phyloP scores from a whole-genome alignment of 1,139 yeast species.

The Yamadazyma blattariae region DNA sequence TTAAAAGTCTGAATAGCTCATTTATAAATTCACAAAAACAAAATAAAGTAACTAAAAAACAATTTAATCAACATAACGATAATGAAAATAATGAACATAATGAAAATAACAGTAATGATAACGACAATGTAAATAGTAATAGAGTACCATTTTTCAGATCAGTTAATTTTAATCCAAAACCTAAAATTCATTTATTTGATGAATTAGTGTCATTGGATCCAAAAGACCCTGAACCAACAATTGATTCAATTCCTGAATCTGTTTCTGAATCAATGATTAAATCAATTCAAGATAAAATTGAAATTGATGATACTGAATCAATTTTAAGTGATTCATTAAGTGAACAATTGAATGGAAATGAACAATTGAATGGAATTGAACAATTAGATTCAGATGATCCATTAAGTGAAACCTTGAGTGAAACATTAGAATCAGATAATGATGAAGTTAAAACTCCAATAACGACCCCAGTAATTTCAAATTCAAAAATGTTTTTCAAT shows the following conservation, averaged over 20 bases:
- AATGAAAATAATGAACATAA: neutral
- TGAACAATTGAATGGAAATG: neutral
- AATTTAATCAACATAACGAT: neutral
- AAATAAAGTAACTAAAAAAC: neutral
- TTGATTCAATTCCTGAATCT: slow-evolving; percentile 1
- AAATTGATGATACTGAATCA: neutral
- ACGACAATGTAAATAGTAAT: neutral
- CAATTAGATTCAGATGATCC: neutral
- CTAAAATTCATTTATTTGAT: slow-evolving; percentile 34
- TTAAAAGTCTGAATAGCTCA: slow-evolving; percentile 18
- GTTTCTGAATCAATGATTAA: slow-evolving; percentile 1
- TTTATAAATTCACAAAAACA: slow-evolving; percentile 1
- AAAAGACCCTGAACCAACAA: neutral
- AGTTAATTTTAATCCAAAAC: slow-evolving; percentile 36
- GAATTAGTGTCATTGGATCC: slow-evolving; percentile 32
- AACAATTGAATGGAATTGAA: neutral
- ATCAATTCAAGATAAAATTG: neutral
- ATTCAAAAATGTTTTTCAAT: slow-evolving; percentile 38
- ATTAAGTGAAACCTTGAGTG: neutral
- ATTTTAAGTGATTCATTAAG: neutral
- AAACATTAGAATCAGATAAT: slow-evolving; percentile 6
- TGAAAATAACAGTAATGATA: neutral
- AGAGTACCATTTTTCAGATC: slow-evolving; percentile 39
- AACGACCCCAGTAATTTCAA: slow-evolving; percentile 17
- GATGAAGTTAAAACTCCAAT: slow-evolving; percentile 20